A percentile compares a stretch with the other conserved stretches of the same genome.
phyloP scores from a whole-genome alignment of 176 grass and related monocot species.

The Poa pratensis region DNA sequence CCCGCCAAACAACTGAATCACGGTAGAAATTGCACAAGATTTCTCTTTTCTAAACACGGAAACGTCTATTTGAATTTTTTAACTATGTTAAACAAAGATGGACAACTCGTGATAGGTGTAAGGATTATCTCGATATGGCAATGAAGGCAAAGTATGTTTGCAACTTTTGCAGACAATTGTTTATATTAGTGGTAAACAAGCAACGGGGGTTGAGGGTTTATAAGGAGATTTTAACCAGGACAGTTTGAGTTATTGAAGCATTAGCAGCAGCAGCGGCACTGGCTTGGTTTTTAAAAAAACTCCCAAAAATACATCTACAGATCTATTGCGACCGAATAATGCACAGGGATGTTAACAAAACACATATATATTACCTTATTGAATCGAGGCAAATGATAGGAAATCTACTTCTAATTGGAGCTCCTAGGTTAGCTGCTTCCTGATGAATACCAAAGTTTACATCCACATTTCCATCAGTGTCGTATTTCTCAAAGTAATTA shows the following conservation, averaged over 20 bases:
- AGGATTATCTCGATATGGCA: too few relatives aligned
- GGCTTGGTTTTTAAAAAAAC: background rate
- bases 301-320: conserved; percentile 13
- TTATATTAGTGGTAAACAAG: too few relatives aligned
- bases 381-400: conserved; percentile 31
- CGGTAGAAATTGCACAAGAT: background rate
- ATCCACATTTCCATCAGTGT: conserved; percentile 33
- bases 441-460: conserved; percentile 32
- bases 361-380: conserved; percentile 33
- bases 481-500: conserved; percentile 38
- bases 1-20: background rate
- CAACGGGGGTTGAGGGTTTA: too few relatives aligned
- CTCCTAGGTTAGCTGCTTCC: conserved; percentile 34
- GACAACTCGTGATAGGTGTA: too few relatives aligned
- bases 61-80: background rate
- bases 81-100: too few relatives aligned
- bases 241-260: background rate
- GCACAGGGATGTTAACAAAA: background rate
- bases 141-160: too few relatives aligned
- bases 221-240: background rate
- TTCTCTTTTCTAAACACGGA: background rate
- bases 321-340: background rate
- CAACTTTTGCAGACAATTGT: too few relatives aligned
- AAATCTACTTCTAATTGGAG: conserved; percentile 38
- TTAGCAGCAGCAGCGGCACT: background rate